Base-by-base conservation (phyloP, 495 filamentous ascomycete species). In the Lophium mytilinum region DNA sequence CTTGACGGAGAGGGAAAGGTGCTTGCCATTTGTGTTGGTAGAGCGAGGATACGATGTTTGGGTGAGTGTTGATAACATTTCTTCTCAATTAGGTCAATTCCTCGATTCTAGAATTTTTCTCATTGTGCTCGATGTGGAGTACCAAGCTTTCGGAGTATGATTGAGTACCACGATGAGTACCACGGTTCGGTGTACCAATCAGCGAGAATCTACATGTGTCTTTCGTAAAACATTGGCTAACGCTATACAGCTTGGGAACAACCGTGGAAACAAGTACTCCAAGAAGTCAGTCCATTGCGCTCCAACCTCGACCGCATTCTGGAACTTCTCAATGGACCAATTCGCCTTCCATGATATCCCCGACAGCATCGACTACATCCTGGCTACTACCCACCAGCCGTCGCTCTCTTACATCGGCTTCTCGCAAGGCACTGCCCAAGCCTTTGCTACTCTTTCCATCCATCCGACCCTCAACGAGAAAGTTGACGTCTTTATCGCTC, bases 321-420 rank as follows among this genome's bases (percentile, higher is more conserved):
- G 93, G 93, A 82, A 96, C 72, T 98, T 97, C 58, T 94, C 87
- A 9, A 95, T 98, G 65, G 93, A 98, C 66, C 86, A 98, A 69
- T 98, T 98, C 69, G 93, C 93, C 42, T 95, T 98, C 68, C 82
- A 96, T 65, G 93, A 98, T 73, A 96, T 98, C 52, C 93, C 93
- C 3, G 86, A 97, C 70, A 90, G 84, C 62, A 96, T 98, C 68
- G 75, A 81, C 49, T 96, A 98, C 68, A 88, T 98, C 50, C 82
- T 98, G 36, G 80, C 83, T 37, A 89, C 88, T 19, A 96, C 93
- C 0, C 74, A 74, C 37, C 88, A 93, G 66, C 76, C 79, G 34
- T 95, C 90, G n/a, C 73, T 98, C 35, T 94, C 89, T 14, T 98
- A 97, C 69, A 84, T 98, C 63, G 93, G 93, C 11, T 98, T 98